Conservation (phyloP, 2,329 filamentous ascomycete genomes). For the Polychaeton citri region DNA sequence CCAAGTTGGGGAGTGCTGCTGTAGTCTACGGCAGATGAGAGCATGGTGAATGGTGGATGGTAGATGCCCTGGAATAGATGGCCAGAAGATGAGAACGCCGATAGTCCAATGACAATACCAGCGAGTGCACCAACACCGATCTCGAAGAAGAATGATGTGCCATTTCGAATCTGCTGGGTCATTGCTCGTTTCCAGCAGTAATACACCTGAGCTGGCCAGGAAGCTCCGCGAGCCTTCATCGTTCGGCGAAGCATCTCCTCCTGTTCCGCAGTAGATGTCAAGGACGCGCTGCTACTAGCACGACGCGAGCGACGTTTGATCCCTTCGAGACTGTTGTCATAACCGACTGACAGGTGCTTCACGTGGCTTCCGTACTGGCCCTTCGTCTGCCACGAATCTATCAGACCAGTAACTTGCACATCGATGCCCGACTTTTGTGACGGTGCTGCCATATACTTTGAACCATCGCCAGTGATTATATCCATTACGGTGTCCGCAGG, state of each 20-base stretch:
- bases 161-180: conserved; percentile 43
- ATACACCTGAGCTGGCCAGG: conserved; percentile 36
- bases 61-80: conserved; percentile 42
- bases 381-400: conserved; percentile 31
- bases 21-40: conserved; percentile 41
- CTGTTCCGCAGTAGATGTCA: conserved; percentile 25
- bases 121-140: conserved; percentile 39
- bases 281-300: conserved; percentile 13
- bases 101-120: conserved; percentile 42
- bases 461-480: conserved; percentile 46
- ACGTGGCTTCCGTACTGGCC: conserved; percentile 9
- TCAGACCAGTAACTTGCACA: conserved; percentile 37
- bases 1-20: conserved; percentile 39
- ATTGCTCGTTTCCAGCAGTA: conserved; percentile 41
- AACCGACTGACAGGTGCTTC: conserved; percentile 8
- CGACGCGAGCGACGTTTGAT: conserved; percentile 9
- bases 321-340: conserved; percentile 2
- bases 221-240: conserved; percentile 38
- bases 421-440: conserved; percentile 3
- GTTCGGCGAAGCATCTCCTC: conserved; percentile 30
- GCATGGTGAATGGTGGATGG: conserved; percentile 35
- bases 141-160: conserved; percentile 40
- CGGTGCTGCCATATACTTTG: conserved; percentile 27
- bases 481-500: conserved; percentile 47
- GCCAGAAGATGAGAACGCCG: conserved; percentile 36